Percentiles rank a stretch among this genome's conserved stretches.
phyloP scores from a whole-genome alignment of 2,329 filamentous ascomycete genomes.

The Akanthomyces dipterigenus region DNA sequence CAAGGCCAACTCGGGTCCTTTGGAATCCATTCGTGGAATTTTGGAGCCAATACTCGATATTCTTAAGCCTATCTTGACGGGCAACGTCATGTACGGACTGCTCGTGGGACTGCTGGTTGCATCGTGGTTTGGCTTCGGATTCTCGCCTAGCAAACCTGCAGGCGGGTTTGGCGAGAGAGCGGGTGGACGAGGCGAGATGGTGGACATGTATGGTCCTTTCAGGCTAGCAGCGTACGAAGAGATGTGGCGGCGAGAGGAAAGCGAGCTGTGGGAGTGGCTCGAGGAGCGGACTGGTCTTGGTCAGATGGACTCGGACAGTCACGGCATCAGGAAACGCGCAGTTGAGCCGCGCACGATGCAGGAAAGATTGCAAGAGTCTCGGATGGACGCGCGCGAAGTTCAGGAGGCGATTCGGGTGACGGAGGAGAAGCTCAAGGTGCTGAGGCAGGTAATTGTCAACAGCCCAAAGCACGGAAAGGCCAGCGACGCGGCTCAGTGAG shows the following conservation, averaged over 20 bases:
- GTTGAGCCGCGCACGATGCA: conserved; percentile 51
- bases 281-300: conserved; percentile 79
- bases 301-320: conserved; percentile 35
- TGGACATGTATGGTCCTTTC: conserved; percentile 43
- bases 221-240: conserved; percentile 82
- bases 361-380: conserved; percentile 50
- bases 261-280: conserved; percentile 86
- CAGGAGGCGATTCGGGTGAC: conserved; percentile 78
- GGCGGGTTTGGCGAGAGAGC: conserved; percentile 27
- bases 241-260: conserved; percentile 84
- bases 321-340: conserved; percentile 36
- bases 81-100: conserved; percentile 71
- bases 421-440: conserved; percentile 70
- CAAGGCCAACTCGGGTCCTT: conserved; percentile 61
- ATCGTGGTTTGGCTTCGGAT: conserved; percentile 63
- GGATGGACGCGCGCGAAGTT: conserved; percentile 67
- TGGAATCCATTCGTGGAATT: conserved; percentile 70
- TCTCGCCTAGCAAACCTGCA: conserved; percentile 32
- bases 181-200: conserved; percentile 2
- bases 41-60: conserved; percentile 65
- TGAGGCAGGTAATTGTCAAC: conserved; percentile 65
- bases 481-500: neutral
- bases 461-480: conserved; percentile 23
- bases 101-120: conserved; percentile 67
- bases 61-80: conserved; percentile 62